Evolutionary conservation across 2,329 filamentous ascomycete species (phyloP), one percentile per base, ranked within the genome.

Genomic region (Fusarium hostae): DNA sequence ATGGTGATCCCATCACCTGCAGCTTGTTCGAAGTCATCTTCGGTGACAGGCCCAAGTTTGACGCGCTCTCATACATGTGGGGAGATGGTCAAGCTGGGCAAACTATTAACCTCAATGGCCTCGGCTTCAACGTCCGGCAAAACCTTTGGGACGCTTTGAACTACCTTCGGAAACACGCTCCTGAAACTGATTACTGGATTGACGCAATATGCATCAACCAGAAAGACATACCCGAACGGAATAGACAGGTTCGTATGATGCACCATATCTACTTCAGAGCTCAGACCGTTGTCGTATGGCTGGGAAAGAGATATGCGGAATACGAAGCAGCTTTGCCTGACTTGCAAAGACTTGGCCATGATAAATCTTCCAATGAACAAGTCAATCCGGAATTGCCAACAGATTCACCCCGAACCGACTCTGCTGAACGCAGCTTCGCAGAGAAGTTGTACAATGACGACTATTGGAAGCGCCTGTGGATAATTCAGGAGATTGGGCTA

Each of bases 351-450:
- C 18, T 58, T 32, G 6, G 18, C 5, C 9, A 57, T 1, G 1
- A 6, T 1, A 4, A n/a, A 3, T 8, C 10, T 6, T 3, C 6
- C 1, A 30, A 18, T 9, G 16, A 6, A 18, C 1, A 4, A 6
- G 6, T 2, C 1, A 20, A 6, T 5, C 2, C 20, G 2, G n/a
- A 39, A 15, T 13, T 15, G 2, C 3, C 16, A 18, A 15, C 7
- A n/a, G 6, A 47, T 3, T n/a, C 1, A 6, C 1, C 10, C 0
- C 5, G 6, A n/a, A n/a, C 16, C 2, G 20, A 7, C 0, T 3
- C 16, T 1, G 7, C 12, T 12, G 16, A 22, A 26, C 26, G n/a
- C 1, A 24, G 6, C 2, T 26, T 58, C 3, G 59, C 40, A 6
- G 2, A 12, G 9, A n/a, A 22, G 1, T 9, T 61, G 12, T 58